phyloP scores from a whole-genome alignment of 306 rosid genomes.

The cucumber (Cucumis sativus) region Cucumber_9930_V3 NC_026655.2:12575501-12576000 shows the following conservation, averaged over 20 bases:
- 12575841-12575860: no score
- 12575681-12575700: not conserved
- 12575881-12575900: no score
- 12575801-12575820: no score
- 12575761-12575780: no score
- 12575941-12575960: no score
- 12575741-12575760: no score
- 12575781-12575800: no score
- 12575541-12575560: constrained; percentile 65
- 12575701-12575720: not conserved
- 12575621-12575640: constrained; percentile 86
- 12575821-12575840: no score
- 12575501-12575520: constrained; percentile 78
- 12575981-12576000: not conserved
- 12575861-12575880: no score
- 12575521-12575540: constrained; percentile 77
- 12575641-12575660: constrained; percentile 57
- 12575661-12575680: constrained; percentile 51
- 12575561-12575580: constrained; percentile 60
- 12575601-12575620: constrained; percentile 68
- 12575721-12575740: no score
- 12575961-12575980: not conserved
- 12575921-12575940: not conserved
- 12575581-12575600: constrained; percentile 59
- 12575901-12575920: not conserved